These are phyloP conservation scores for Cryptosporidium xiaoi DNA, from an alignment of 169 alveolate species.

Conservation along the genomic window DNA sequence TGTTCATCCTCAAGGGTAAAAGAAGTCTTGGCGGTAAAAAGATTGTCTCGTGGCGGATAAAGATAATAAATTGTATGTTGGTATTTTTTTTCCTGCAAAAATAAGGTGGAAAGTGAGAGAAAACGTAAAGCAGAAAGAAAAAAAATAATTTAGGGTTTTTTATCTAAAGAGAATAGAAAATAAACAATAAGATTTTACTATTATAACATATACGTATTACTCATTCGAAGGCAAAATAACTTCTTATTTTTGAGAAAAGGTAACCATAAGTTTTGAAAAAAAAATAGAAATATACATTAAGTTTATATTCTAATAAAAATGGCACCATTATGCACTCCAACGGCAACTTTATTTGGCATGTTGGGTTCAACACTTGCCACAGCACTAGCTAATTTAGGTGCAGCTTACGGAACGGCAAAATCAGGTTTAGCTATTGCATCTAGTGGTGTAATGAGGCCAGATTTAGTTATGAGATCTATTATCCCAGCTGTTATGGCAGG, in stretches of 20 bases:
- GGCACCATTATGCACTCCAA: slow-evolving; percentile 74
- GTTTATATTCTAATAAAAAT: slow-evolving; percentile 3
- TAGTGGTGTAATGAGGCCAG: slow-evolving; percentile 91
- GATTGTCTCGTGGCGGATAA: slow-evolving; percentile 68
- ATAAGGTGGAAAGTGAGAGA: not conserved
- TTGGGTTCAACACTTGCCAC: slow-evolving; percentile 88
- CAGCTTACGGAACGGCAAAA: slow-evolving; percentile 92
- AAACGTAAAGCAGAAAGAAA: not conserved
- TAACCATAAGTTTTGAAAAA: no score
- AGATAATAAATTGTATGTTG: slow-evolving; percentile 12
- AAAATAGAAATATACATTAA: no score
- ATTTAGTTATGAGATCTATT: slow-evolving; percentile 86
- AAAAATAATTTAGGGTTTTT: no score
- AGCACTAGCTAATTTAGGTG: slow-evolving; percentile 89
- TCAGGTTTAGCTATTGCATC: slow-evolving; percentile 90
- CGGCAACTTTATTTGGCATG: slow-evolving; percentile 84
- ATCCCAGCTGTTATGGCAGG: slow-evolving; percentile 94
- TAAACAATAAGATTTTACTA: no score
- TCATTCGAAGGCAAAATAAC: no score
- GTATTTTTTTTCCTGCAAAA: slow-evolving; percentile 3
- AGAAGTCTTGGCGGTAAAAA: slow-evolving; percentile 10
- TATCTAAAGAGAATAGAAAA: no score
- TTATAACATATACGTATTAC: no score
- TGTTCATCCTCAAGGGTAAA: not conserved
- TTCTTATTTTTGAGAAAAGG: no score